These are phyloP conservation scores for Aurifilum marmelostoma DNA, from an alignment of 2,329 filamentous ascomycete genomes.

Conservation along the genomic window DNA sequence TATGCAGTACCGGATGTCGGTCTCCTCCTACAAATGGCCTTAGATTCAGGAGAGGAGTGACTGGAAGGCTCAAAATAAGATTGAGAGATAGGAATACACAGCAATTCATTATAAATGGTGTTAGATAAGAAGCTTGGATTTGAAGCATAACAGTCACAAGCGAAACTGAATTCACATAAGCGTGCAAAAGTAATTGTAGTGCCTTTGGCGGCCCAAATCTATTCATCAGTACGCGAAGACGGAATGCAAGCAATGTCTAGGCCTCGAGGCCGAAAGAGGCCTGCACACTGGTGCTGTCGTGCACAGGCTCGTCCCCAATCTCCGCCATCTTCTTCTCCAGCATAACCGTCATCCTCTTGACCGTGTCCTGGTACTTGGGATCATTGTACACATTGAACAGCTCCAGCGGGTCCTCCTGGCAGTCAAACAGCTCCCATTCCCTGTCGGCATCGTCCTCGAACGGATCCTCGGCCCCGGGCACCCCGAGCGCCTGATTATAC, in stretches of 20 bases:
- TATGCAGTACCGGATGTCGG: conserved; percentile 24
- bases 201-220: no score
- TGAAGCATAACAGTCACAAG: no score
- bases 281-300: conserved; percentile 28
- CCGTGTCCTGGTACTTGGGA: conserved; percentile 41
- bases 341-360: conserved; percentile 44
- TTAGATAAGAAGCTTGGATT: no score
- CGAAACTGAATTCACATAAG: no score
- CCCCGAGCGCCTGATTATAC: conserved; percentile 54
- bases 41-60: not conserved
- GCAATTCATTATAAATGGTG: no score
- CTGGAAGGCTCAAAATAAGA: no score
- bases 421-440: conserved; percentile 60
- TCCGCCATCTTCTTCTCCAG: conserved; percentile 55
- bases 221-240: not conserved
- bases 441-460: conserved; percentile 42
- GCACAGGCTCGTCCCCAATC: conserved; percentile 52
- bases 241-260: not conserved
- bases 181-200: no score
- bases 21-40: not conserved
- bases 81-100: no score
- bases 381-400: conserved; percentile 51
- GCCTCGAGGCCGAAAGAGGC: conserved; percentile 14
- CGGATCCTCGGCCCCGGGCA: conserved; percentile 48
- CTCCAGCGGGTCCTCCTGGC: conserved; percentile 52